Evolutionary conservation across 1,284 basidiomycete species (phyloP), one percentile per base, ranked within the genome.

Genomic region (Pseudozyma pruni): DNA sequence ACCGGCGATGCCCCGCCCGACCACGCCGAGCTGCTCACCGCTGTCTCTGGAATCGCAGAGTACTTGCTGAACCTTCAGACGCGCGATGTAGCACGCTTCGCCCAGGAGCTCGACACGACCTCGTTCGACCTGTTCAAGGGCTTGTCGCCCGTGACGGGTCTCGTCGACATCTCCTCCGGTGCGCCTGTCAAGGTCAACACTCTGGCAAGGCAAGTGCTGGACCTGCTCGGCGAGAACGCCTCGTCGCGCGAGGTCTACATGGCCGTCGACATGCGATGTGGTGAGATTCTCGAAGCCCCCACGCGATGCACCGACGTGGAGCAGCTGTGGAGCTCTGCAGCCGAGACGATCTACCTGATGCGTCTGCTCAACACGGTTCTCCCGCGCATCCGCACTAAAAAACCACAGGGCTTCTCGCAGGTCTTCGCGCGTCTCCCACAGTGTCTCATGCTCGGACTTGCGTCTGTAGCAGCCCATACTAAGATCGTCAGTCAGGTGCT

Each of bases 221-320:
- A 66, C 6, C 19, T 73, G 27, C 41, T 76, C 8, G 72, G 66
- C 4, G 56, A 68, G 32, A 23, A 50, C 17, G 69, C 62, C 2
- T 75, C 72, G 7, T 69, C 75, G 14, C 66, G 76, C 7, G 76
- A 78, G 29, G 38, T 78, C n/a, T 75, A 72, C 59, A 57, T 78
- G 66, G 76, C 75, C 6, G 35, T 68, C 16, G 70, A 76, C 47
- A 67, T 75, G 58, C 67, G 75, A 4, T 57, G 73, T 27, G 67
- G 68, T 29, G 58, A 63, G 25, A 38, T 76, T 49, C 47, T 74
- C 17, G 51, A 59, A 17, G 27, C 37, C 17, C 34, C 39, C 13
- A 19, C 41, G 11, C 34, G 17, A 14, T 41, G 39, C 17, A 19
- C 27, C 11, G 52, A 35, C 19, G 42, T 22, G n/a, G 44, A 37